A percentile compares a stretch with the other conserved stretches of the same genome.
phyloP scores from a whole-genome alignment of 495 filamentous ascomycete species.

The Trichoderma virens region DNA sequence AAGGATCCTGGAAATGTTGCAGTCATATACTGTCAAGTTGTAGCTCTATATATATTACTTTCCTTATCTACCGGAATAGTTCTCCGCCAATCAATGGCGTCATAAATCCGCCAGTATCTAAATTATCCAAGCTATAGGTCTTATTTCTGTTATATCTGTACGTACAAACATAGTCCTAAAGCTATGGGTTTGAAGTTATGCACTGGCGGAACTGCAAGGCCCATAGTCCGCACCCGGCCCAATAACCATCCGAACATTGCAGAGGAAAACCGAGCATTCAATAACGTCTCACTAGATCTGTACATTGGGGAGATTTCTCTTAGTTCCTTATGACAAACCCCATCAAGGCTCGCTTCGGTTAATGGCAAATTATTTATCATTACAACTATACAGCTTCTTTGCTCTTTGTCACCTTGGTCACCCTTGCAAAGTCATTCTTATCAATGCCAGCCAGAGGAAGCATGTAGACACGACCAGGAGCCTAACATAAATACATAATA shows the following conservation, averaged over 20 bases:
- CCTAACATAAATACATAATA: background rate
- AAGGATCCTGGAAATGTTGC: background rate
- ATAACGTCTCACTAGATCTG: background rate
- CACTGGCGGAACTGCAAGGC: background rate
- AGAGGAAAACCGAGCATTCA: background rate
- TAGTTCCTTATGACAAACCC: background rate
- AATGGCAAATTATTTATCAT: too few species aligned
- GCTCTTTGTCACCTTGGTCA: background rate
- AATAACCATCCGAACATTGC: background rate
- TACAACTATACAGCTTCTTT: background rate
- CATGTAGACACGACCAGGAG: background rate
- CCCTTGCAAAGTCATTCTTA: background rate
- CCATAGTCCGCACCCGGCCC: background rate
- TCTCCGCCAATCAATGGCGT: background rate
- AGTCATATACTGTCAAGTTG: background rate
- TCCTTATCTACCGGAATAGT: background rate
- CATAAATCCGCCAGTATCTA: background rate
- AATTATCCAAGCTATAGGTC: background rate
- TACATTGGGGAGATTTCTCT: background rate
- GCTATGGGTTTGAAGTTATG: background rate
- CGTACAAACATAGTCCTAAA: background rate
- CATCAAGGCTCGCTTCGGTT: background rate
- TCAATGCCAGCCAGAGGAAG: background rate
- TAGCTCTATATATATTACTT: background rate
- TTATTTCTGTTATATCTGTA: background rate